Evolutionary conservation across 352 stramenopile genomes (phyloP).

Genomic region (Plasmopara viticola): DNA sequence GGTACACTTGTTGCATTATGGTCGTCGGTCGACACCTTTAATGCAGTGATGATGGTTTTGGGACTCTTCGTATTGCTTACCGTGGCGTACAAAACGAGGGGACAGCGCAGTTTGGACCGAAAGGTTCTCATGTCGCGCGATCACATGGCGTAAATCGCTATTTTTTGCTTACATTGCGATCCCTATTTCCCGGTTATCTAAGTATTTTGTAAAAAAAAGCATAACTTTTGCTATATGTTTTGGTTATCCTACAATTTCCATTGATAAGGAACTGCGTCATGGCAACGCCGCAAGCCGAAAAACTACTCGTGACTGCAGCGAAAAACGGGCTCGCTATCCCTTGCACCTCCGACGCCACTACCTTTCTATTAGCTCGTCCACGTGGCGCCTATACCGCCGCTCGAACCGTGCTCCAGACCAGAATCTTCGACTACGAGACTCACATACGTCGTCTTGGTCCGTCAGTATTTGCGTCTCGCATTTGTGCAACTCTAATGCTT

Average conservation of each 20-base stretch:
- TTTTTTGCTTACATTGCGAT: neutral
- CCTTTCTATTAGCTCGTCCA: constrained; percentile 55
- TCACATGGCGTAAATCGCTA: constrained; percentile 11
- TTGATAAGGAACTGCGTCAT: neutral
- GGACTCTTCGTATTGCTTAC: constrained; percentile 22
- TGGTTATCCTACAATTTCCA: too few relatives aligned
- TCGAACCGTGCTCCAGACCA: constrained; percentile 63
- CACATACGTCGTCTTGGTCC: constrained; percentile 72
- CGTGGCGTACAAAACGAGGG: constrained; percentile 24
- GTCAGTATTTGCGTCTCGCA: neutral
- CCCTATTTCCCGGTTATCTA: neutral
- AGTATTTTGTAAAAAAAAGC: neutral
- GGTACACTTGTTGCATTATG: constrained; percentile 31
- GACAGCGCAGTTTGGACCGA: constrained; percentile 10
- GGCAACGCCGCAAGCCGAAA: constrained; percentile 16
- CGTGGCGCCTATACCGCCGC: constrained; percentile 69
- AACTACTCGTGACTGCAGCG: constrained; percentile 42
- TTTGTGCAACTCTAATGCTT: neutral
- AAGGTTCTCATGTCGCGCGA: constrained; percentile 18
- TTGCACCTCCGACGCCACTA: constrained; percentile 55
- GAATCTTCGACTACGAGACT: constrained; percentile 75
- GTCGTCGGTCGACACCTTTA: constrained; percentile 37
- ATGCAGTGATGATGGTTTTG: constrained; percentile 25
- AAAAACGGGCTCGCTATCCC: constrained; percentile 69
- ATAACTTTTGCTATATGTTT: neutral